A percentile compares a stretch with the other conserved stretches of the same genome.
phyloP scores from a whole-genome alignment of 148 eudicot genomes.

The Fagopyrum esculentum region DNA sequence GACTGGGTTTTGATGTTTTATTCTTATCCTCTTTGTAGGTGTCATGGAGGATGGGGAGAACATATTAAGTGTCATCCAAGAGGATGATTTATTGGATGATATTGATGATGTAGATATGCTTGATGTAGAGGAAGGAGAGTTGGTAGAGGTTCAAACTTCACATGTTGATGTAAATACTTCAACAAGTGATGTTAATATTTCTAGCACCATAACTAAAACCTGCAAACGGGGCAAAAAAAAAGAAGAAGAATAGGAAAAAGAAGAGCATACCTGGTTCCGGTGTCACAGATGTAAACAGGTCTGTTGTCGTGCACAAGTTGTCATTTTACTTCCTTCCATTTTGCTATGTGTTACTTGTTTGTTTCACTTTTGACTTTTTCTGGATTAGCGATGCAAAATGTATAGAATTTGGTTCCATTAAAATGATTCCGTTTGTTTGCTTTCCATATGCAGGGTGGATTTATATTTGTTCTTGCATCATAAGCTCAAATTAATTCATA shows the following conservation, averaged over 20 bases:
- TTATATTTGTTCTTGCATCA: not conserved
- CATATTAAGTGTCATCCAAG: conserved; percentile 45
- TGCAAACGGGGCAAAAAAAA: conserved; percentile 30
- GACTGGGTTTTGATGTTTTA: not conserved
- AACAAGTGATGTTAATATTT: conserved; percentile 20
- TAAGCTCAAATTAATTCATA: not conserved
- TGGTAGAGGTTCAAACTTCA: conserved; percentile 31
- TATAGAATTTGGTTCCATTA: not conserved
- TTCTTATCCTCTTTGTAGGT: conserved; percentile 12
- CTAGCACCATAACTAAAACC: conserved; percentile 18
- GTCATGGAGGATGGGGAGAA: conserved; percentile 57
- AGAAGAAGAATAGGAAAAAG: conserved; percentile 47
- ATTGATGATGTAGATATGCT: conserved; percentile 64
- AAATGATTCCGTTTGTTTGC: not conserved
- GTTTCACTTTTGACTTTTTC: not conserved
- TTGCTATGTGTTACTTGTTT: not conserved
- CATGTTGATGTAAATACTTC: conserved; percentile 19
- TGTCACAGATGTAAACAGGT: conserved; percentile 56
- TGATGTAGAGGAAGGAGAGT: conserved; percentile 82
- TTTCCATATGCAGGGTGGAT: not conserved
- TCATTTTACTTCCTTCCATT: not conserved
- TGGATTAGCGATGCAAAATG: not conserved
- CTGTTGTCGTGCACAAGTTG: conserved; percentile 23
- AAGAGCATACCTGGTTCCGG: conserved; percentile 30
- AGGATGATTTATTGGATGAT: conserved; percentile 44